A percentile compares a stretch with the other conserved stretches of the same genome.
phyloP scores from a whole-genome alignment of 768 basidiomycete species.

The Mycena floridula region DNA sequence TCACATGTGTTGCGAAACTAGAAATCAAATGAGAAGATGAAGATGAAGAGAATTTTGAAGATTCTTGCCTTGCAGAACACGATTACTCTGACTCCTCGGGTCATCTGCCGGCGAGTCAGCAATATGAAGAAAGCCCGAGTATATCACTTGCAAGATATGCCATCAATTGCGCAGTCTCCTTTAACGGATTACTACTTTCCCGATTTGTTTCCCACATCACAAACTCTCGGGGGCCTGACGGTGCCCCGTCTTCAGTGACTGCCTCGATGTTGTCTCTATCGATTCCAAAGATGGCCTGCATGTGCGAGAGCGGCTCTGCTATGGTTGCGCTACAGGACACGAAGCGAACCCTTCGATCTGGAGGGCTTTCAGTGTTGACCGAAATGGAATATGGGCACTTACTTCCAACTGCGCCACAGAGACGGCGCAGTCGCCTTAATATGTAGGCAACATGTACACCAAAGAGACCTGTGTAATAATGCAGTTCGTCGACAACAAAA shows the following conservation, averaged over 20 bases:
- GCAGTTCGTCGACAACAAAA: constrained; percentile 80
- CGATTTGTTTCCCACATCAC: constrained; percentile 69
- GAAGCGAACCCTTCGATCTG: constrained; percentile 55
- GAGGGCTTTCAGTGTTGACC: background rate
- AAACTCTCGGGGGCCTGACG: constrained; percentile 74
- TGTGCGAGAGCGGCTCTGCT: constrained; percentile 66
- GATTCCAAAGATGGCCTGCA: constrained; percentile 71
- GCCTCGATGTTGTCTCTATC: constrained; percentile 54
- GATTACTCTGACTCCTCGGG: constrained; percentile 72
- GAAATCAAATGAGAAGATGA: background rate
- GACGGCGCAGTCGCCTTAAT: constrained; percentile 66
- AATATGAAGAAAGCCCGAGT: too few species aligned
- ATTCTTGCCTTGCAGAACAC: constrained; percentile 76
- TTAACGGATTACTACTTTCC: constrained; percentile 53
- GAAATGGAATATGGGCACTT: constrained; percentile 15
- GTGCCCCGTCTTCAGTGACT: constrained; percentile 77
- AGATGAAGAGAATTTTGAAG: background rate
- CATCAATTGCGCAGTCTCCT: constrained; percentile 70
- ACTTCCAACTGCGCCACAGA: constrained; percentile 78
- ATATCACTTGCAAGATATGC: too few species aligned
- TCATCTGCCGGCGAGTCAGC: too few species aligned
- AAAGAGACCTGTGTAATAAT: constrained; percentile 77
- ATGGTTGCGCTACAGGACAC: constrained; percentile 90
- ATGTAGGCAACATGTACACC: constrained; percentile 85
- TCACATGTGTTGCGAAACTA: constrained; percentile 82